Conservation (phyloP, 2,329 filamentous ascomycete genomes). For the Beauveria asiatica region DNA sequence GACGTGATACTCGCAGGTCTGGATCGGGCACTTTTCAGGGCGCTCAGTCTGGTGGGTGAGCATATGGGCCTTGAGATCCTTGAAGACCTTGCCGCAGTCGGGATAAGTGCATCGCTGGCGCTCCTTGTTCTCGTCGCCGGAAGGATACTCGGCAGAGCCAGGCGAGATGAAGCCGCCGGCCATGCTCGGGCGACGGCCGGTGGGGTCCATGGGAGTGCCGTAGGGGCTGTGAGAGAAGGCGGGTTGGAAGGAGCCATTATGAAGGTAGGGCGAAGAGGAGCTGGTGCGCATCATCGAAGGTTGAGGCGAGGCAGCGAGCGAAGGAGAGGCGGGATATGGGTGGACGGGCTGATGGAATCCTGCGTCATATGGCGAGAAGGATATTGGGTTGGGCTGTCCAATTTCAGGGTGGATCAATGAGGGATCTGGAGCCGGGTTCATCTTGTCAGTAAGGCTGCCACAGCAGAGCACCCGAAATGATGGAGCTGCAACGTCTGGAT, state of each 20-base stretch:
- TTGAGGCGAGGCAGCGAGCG: conserved; percentile 47
- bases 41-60: conserved; percentile 86
- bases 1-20: conserved; percentile 81
- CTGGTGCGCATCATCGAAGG: conserved; percentile 40
- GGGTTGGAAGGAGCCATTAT: conserved; percentile 43
- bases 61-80: conserved; percentile 90
- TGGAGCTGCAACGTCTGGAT: not conserved
- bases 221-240: conserved; percentile 47
- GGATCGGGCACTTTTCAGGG: conserved; percentile 89
- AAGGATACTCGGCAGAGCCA: conserved; percentile 49
- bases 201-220: conserved; percentile 34
- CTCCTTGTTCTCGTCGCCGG: conserved; percentile 56
- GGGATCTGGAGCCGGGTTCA: conserved; percentile 35
- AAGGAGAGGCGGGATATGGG: conserved; percentile 53
- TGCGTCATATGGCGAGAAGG: conserved; percentile 37
- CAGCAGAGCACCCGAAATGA: not conserved
- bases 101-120: conserved; percentile 69
- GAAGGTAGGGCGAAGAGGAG: conserved; percentile 60
- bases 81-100: conserved; percentile 79
- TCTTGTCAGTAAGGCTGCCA: conserved; percentile 28
- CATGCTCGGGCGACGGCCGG: conserved; percentile 56
- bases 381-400: conserved; percentile 35
- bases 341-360: conserved; percentile 38
- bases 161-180: conserved; percentile 59
- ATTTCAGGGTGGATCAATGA: conserved; percentile 50